Base-by-base conservation (phyloP, 495 filamentous ascomycete genomes). In the Xylaria acuta region DNA sequence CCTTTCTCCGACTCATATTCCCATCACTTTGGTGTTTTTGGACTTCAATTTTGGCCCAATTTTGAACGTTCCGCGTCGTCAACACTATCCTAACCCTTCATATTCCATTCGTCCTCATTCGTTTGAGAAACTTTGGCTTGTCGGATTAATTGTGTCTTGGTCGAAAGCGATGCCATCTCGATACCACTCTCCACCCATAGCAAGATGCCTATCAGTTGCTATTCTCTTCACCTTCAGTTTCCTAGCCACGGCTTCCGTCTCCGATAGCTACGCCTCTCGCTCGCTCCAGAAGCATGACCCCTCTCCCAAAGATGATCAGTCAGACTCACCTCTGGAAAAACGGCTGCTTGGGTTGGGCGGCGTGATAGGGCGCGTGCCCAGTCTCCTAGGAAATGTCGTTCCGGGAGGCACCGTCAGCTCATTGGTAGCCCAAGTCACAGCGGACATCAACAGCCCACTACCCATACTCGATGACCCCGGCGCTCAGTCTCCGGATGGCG, bases 11-110 rank as follows among this genome's bases (percentile, higher is more conserved):
- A 34, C 36, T 47, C 69, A 38, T 71, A 58, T 54, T 22, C 60
- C 75, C 40, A 53, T 54, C 54, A 3, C 64, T 75, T 77, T 79
- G 75, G 73, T 72, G 70, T 75, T 80, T 74, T 80, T 80, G 77
- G 78, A 74, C 77, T 76, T 71, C 58, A 51, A 60, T 73, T 76
- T 80, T 80, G 75, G 73, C 72, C 63, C 66, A 56, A 73, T 71
- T 77, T 76, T 72, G 72, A 73, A 73, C 64, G 71, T 65, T 65
- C 54, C 62, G 11, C 25, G 59, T 71, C 60, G 34, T 67, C 53
- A 59, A 41, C 59, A 60, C 70, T 64, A 60, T 36, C 25, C 72
- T 64, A 69, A 60, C 25, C 18, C 62, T 49, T n/a, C 51, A 59
- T 49, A 34, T 54, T 51, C 20, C 49, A 40, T 53, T 36, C 36